Evolutionary conservation across 495 filamentous ascomycete genomes (phyloP), one percentile per base, ranked within the genome.

Genomic region (Neurospora sp.): DNA sequence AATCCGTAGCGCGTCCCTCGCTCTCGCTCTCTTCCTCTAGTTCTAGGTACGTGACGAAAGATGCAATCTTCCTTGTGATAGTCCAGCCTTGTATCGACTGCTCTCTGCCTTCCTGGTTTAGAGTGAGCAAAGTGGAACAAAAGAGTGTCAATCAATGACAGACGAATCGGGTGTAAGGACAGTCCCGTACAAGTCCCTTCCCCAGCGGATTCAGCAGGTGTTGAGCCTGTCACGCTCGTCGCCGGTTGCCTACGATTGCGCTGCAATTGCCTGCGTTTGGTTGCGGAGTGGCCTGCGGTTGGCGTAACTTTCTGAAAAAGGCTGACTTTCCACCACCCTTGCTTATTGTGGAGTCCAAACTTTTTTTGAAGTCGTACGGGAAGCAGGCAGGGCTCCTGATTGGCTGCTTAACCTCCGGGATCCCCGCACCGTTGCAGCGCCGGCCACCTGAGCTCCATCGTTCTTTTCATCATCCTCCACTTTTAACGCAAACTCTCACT

Each of bases 281-380:
- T 23, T 59, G 46, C 10, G n/a, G 48, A 59, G 4, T 59, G 48
- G 20, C 48, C 48, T 59, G 48, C 48, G 48, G 48, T 59, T 59
- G 48, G 10, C 48, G 48, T 27, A 59, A 59, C 48, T 59, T 59
- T 54, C 46, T 59, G 12, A 35, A 66, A 66, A 66, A 66, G 54
- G 54, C 54, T 35, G 54, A 66, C 54, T 31, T 38, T 27, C 14
- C 20, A 44, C 14, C 20, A 44, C 70, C 31, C 37, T 40, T 69
- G 27, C 39, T 66, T 39, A 44, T 7, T 35, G 39, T 46, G 73
- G 72, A 73, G 72, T 54, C 73, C 23, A 69, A 72, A 66, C 54
- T 74, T 74, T 74, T 72, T 69, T 71, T 46, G 48, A 41, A 73
- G 69, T 44, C 54, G 27, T 66, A 18, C 23, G 6, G 54, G 27